Evolutionary conservation across 1,139 yeast genomes (phyloP), one percentile per base, ranked within the genome.

Genomic region (Diutina neorugosa): DNA sequence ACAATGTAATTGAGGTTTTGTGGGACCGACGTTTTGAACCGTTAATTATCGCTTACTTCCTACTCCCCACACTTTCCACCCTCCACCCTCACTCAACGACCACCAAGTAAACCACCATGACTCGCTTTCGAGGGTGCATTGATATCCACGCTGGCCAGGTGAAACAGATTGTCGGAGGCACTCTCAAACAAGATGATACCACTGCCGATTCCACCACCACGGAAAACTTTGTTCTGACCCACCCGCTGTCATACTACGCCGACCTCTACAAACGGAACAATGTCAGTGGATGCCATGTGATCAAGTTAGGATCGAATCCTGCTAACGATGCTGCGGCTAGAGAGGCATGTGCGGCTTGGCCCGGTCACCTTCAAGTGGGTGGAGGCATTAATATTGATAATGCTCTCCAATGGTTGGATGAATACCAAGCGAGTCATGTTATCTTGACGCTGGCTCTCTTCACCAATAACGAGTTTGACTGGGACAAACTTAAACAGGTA

Each of bases 161-260:
- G 57, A 94, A 93, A 64, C 98, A 93, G 66, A 93, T 93, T 53
- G 98, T 94, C 0, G 98, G 98, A 2, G 96, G 96, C 0, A 86
- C 97, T 0, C 73, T 94, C 23, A 72, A 76, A 0, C 74, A 76
- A 12, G 84, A 82, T 57, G 82, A 80, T 55, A 63, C 62, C 12
- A 50, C 60, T 4, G 44, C 46, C 5, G 61, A 63, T 16, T 67
- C 66, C 34, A 55, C 62, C 2, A 74, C 84, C 14, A 68, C 74
- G 44, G 94, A 96, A 47, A 94, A 93, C 66, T 91, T 86, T 63
- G 88, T 91, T 2, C 83, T 96, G 8, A 69, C 78, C 31, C 77
- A 86, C 52, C 84, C 96, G 1, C 80, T 97, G 0, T 77, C 84
- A 1, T 84, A 80, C 67, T 93, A 84, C 63, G 90, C 96, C 1